Conservation (phyloP, 2,329 filamentous ascomycete genomes). For the Trematosphaeria pertusa region DNA sequence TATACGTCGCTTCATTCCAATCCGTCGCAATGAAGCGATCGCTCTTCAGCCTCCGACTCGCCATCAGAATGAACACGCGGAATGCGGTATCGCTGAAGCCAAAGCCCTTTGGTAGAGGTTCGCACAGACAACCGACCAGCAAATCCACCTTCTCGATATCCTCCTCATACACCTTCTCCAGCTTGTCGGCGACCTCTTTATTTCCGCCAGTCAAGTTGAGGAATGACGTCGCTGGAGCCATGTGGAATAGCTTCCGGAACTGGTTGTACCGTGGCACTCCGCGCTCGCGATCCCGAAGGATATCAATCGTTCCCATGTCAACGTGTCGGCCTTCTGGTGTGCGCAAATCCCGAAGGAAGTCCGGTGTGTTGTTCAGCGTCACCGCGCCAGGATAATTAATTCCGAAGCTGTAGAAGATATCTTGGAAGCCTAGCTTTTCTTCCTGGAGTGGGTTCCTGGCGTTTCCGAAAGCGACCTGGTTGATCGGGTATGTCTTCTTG, state of each 20-base stretch:
- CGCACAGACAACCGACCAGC: conserved; percentile 52
- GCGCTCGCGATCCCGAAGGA: conserved; percentile 57
- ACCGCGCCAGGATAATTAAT: conserved; percentile 58
- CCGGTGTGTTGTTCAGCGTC: conserved; percentile 50
- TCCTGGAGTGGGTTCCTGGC: conserved; percentile 40
- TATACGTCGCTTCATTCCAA: conserved; percentile 52
- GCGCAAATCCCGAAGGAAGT: conserved; percentile 51
- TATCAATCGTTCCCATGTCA: conserved; percentile 56
- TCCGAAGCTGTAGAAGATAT: conserved; percentile 54
- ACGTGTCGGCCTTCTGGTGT: conserved; percentile 52
- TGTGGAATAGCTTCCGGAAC: conserved; percentile 54
- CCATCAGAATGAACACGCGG: conserved; percentile 56
- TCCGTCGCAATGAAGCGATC: conserved; percentile 54
- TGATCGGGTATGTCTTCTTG: conserved; percentile 29
- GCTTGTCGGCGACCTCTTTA: conserved; percentile 42
- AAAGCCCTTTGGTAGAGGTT: conserved; percentile 55
- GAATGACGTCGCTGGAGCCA: conserved; percentile 48
- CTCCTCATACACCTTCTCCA: conserved; percentile 49
- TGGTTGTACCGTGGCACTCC: conserved; percentile 56
- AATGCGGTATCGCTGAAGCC: conserved; percentile 59
- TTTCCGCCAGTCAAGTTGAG: conserved; percentile 51
- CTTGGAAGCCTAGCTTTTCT: conserved; percentile 22
- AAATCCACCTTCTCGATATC: conserved; percentile 54
- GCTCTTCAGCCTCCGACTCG: conserved; percentile 51
- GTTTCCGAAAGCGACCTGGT: conserved; percentile 37